Conservation (phyloP, 129 eudicot genomes). For the Sambucus nigra region DNA sequence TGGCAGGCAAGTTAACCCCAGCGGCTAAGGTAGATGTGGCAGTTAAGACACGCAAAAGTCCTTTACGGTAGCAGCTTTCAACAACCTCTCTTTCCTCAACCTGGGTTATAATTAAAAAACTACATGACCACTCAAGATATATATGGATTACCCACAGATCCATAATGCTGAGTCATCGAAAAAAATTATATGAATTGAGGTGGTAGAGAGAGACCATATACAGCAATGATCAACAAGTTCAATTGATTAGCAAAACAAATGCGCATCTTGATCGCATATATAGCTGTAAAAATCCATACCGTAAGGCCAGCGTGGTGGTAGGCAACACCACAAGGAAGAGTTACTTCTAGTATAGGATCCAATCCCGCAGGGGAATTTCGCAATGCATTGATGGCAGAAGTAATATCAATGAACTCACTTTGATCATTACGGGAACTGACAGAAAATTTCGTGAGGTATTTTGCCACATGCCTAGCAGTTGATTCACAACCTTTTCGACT, state of each 20-base stretch:
- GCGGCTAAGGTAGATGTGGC: conserved; percentile 99
- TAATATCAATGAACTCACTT: conserved; percentile 46
- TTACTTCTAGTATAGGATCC: conserved; percentile 75
- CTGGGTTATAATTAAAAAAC: conserved; percentile 23
- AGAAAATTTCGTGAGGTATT: conserved; percentile 53
- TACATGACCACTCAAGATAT: not conserved
- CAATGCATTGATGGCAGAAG: conserved; percentile 72
- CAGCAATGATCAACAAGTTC: not conserved
- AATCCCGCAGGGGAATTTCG: conserved; percentile 82
- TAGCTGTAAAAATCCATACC: conserved; percentile 28
- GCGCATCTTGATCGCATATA: not conserved
- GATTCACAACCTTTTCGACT: conserved; percentile 98
- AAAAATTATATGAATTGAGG: not conserved
- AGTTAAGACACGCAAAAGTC: conserved; percentile 86
- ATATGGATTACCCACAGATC: not conserved
- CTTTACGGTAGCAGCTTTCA: conserved; percentile 94
- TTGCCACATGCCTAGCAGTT: conserved; percentile 89
- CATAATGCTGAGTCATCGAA: not conserved
- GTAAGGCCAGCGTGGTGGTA: conserved; percentile 99
- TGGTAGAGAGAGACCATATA: too few species aligned
- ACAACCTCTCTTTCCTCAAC: conserved; percentile 97
- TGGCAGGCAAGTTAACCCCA: conserved; percentile 94
- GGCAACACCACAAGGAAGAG: conserved; percentile 93
- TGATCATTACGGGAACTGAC: conserved; percentile 31
- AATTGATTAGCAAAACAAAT: not conserved